These are phyloP conservation scores for Cladophialophora chaetospira DNA, from an alignment of 2,329 filamentous ascomycete genomes.

Conservation along the genomic window DNA sequence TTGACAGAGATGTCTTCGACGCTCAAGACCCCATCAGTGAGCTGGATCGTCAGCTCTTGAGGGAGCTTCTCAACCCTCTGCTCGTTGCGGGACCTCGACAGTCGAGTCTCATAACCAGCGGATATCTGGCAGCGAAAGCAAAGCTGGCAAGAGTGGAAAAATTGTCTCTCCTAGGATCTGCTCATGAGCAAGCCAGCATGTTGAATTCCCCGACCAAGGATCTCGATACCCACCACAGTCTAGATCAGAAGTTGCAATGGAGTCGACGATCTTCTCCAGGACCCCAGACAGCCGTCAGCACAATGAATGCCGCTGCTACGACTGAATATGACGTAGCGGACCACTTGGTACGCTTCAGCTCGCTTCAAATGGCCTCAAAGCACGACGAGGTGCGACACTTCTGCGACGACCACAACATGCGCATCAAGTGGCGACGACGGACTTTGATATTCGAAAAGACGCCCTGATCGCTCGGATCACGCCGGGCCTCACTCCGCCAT, in stretches of 20 bases:
- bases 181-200: too few relatives aligned
- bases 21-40: not conserved
- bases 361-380: conserved; percentile 2
- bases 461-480: not conserved
- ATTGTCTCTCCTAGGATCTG: too few relatives aligned
- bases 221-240: not conserved
- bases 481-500: not conserved
- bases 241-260: conserved; percentile 1
- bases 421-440: conserved; percentile 19
- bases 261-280: conserved; percentile 17
- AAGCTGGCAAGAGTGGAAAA: conserved; percentile 7
- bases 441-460: conserved; percentile 18
- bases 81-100: not conserved
- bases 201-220: too few relatives aligned
- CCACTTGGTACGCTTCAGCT: not conserved
- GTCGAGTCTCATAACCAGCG: conserved; percentile 16
- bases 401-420: conserved; percentile 8
- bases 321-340: not conserved
- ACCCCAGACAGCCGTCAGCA: not conserved
- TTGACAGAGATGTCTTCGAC: not conserved
- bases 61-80: not conserved
- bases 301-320: not conserved
- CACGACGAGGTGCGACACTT: conserved; percentile 15
- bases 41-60: not conserved
- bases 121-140: conserved; percentile 22